These are phyloP conservation scores for Ceratobasidium sp. DNA, from an alignment of 1,284 basidiomycete species.

Conservation along the genomic window DNA sequence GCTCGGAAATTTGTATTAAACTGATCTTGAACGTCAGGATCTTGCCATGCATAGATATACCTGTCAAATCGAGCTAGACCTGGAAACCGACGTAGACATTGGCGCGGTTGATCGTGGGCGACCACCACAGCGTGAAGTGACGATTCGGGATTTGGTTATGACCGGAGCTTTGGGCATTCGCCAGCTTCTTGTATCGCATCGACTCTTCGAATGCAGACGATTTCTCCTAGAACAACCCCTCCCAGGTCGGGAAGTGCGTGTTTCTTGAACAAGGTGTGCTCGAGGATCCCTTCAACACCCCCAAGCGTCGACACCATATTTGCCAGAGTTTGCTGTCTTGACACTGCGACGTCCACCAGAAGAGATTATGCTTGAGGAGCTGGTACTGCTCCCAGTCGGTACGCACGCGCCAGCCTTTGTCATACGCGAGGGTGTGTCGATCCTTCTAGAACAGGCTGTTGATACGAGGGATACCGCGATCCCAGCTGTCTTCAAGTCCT, in stretches of 20 bases:
- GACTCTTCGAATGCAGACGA: constrained; percentile 95
- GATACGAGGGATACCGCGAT: constrained; percentile 97
- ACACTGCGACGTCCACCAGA: constrained; percentile 98
- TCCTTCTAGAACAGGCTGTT: constrained; percentile 99
- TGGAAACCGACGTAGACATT: constrained; percentile 99
- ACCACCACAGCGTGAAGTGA: constrained; percentile 99
- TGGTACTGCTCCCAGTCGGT: constrained; percentile 99
- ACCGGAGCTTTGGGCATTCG: constrained; percentile 96
- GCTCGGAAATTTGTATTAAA: constrained; percentile 99
- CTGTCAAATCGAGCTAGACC: constrained; percentile 96
- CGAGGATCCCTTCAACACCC: constrained; percentile 96
- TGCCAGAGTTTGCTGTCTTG: constrained; percentile 99
- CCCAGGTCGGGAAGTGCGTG: constrained; percentile 94
- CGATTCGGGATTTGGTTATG: constrained; percentile 98
- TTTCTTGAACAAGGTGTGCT: constrained; percentile 99
- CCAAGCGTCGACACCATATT: constrained; percentile 98
- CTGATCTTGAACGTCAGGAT: constrained; percentile 98
- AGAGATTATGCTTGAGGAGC: constrained; percentile 92
- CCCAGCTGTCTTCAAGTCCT: constrained; percentile 97
- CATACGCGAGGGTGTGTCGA: constrained; percentile 82
- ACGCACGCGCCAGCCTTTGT: constrained; percentile 79
- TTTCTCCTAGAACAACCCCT: constrained; percentile 96
- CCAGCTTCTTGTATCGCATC: constrained; percentile 97
- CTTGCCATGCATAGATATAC: constrained; percentile 97
- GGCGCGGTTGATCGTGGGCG: constrained; percentile 96